Evolutionary conservation across 225 moss, liverwort and hornwort species (phyloP), one percentile per base, ranked within the genome.

Genomic region (Polytrichum formosum): DNA sequence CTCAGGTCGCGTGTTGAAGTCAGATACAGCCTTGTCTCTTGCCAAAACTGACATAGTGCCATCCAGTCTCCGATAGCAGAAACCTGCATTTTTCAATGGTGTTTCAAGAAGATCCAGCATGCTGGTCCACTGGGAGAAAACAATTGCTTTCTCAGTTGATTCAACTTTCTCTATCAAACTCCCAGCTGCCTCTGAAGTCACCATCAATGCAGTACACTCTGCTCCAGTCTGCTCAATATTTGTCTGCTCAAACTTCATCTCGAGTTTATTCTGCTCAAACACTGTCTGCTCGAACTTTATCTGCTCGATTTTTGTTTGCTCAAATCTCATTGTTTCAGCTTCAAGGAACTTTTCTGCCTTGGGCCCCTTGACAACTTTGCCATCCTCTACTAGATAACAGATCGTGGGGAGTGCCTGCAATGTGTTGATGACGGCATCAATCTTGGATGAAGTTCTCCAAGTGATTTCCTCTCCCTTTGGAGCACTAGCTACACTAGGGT

Each of bases 111-210:
- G 80, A 75, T 98, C 98, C 21, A 98, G 82, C 98, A 98, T 98
- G 81, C 98, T 94, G 22, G 98, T 98, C 98, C 98, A 98, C 67
- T 98, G 98, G 55, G 98, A 98, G 70, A 98, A 98, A 5, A 98
- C 98, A 55, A 98, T 94, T 33, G 98, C 98, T 75, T 98, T 98
- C 66, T 98, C 98, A 37, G 98, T 98, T 21, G 91, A 90, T 2
- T 90, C 81, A 59, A 88, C 82, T 72, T 78, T 83, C 68, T 71
- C 80, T 8, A 83, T 78, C 18, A 64, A 61, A 35, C 78, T 81
- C 66, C 26, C 79, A 33, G 2, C 67, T 18, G 68, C 61, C 70
- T 80, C 81, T 18, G 79, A 70, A 26, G 54, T 63, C 28, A 68
- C 67, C 17, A 55, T n/a, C n/a, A 75, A 10, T 8, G 54, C 28